Evolutionary conservation across 345 rosid species (phyloP).

Genomic region (Balakata baccata): DNA sequence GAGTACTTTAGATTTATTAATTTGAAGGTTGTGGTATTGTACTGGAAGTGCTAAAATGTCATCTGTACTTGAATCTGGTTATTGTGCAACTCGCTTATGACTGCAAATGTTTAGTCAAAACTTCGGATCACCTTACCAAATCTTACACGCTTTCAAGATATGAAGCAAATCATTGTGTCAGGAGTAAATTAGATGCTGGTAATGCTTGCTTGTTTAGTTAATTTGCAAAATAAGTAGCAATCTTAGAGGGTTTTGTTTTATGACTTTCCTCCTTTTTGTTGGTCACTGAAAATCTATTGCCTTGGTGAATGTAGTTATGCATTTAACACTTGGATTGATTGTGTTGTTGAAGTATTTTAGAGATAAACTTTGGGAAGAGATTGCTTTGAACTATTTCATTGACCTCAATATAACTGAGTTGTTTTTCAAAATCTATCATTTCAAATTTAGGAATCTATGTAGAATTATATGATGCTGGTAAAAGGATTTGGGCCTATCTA

Average conservation of each 20-base stretch:
- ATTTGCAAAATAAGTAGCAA: neutral
- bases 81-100: neutral
- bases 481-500: neutral
- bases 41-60: neutral
- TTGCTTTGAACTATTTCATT: no score
- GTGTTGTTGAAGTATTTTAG: neutral
- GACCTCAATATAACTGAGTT: no score
- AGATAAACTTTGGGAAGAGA: no score
- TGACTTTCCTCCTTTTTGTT: neutral
- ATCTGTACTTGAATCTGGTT: neutral
- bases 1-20: neutral
- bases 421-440: neutral
- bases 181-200: neutral
- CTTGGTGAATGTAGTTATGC: neutral
- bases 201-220: slow-evolving; percentile 7
- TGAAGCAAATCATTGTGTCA: neutral
- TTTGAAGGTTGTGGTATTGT: neutral
- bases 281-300: no score
- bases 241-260: neutral
- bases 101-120: neutral
- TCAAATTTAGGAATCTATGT: neutral
- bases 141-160: neutral
- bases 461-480: neutral
- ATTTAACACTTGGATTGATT: neutral
- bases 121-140: neutral